Conservation (phyloP, 2,329 filamentous ascomycete genomes). For the Hypoxylon sp. region DNA sequence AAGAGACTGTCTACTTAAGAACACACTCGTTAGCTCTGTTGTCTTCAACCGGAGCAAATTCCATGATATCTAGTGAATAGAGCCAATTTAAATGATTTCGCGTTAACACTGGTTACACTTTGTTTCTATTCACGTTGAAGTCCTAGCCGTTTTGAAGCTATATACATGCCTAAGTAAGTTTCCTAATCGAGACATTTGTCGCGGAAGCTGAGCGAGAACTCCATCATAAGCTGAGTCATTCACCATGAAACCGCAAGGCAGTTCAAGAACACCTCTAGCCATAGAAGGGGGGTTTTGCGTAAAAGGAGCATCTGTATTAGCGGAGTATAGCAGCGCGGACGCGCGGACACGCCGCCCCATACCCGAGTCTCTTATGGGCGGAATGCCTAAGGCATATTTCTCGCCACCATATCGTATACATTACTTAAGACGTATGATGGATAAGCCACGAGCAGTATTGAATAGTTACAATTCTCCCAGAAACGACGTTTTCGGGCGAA, state of each 20-base stretch:
- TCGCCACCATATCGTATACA: constrained; percentile 5
- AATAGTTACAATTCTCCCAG: neutral
- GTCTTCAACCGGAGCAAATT: constrained; percentile 15
- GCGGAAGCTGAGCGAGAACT: constrained; percentile 29
- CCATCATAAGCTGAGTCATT: constrained; percentile 40
- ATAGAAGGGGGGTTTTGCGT: constrained; percentile 4
- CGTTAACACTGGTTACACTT: neutral
- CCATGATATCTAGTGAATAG: constrained; percentile 5
- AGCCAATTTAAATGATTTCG: constrained; percentile 23
- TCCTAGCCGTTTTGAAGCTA: constrained; percentile 33
- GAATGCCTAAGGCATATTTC: constrained; percentile 10
- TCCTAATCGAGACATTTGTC: constrained; percentile 26
- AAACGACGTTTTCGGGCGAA: constrained; percentile 10
- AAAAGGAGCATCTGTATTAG: constrained; percentile 5
- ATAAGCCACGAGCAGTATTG: neutral
- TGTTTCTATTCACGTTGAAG: constrained; percentile 30
- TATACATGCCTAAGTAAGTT: constrained; percentile 28
- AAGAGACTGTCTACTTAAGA: neutral
- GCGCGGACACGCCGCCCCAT: constrained; percentile 14
- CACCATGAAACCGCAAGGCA: constrained; percentile 20
- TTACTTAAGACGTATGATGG: constrained; percentile 5
- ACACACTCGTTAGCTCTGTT: constrained; percentile 4
- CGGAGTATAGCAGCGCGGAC: constrained; percentile 17
- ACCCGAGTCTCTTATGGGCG: constrained; percentile 18
- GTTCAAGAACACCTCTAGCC: neutral